Percentiles rank a stretch among this genome's conserved stretches.
Conservation (phyloP, 2,329 filamentous ascomycete genomes). For the Neofusicoccum ribis region DNA sequence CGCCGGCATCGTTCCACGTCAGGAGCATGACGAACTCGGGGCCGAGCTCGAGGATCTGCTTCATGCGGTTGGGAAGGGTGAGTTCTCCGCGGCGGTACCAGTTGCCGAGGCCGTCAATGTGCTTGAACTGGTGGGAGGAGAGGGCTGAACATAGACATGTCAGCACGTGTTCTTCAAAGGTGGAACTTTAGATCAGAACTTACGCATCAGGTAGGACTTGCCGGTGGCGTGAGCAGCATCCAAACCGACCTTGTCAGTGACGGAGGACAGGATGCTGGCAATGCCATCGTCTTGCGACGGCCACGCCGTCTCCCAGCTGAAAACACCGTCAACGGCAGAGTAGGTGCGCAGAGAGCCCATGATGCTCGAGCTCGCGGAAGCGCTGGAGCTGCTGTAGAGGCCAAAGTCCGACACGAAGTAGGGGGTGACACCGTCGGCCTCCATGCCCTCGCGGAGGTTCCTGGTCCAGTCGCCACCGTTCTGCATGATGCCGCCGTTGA, state of each 20-base stretch:
- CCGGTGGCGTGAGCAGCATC: conserved; percentile 28
- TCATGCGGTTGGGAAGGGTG: conserved; percentile 35
- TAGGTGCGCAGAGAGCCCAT: conserved; percentile 25
- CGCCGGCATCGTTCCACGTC: conserved; percentile 45
- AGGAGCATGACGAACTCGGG: conserved; percentile 43
- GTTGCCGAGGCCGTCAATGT: conserved; percentile 31
- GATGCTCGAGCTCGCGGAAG: conserved; percentile 23
- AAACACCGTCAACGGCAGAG: conserved; percentile 34
- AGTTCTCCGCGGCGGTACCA: conserved; percentile 41
- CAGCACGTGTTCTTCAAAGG: conserved; percentile 4
- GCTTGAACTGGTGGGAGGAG: conserved; percentile 43
- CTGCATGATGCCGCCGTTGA: conserved; percentile 30
- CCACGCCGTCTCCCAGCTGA: conserved; percentile 42
- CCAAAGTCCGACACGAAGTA: conserved; percentile 37
- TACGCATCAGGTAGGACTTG: conserved; percentile 42
- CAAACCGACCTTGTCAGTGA: conserved; percentile 32
- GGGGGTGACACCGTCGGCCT: conserved; percentile 28
- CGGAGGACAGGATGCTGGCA: conserved; percentile 26
- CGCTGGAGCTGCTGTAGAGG: conserved; percentile 21
- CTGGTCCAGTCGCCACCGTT: conserved; percentile 11
- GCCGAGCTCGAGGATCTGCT: conserved; percentile 32
- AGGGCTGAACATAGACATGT: conserved; percentile 7
- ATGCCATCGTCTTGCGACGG: conserved; percentile 25
- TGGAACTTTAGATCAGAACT: not conserved
- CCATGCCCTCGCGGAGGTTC: conserved; percentile 24